Evolutionary conservation across 345 rosid genomes (phyloP), one percentile per base, ranked within the genome.

Genomic region (Clarkia xantiana): DNA sequence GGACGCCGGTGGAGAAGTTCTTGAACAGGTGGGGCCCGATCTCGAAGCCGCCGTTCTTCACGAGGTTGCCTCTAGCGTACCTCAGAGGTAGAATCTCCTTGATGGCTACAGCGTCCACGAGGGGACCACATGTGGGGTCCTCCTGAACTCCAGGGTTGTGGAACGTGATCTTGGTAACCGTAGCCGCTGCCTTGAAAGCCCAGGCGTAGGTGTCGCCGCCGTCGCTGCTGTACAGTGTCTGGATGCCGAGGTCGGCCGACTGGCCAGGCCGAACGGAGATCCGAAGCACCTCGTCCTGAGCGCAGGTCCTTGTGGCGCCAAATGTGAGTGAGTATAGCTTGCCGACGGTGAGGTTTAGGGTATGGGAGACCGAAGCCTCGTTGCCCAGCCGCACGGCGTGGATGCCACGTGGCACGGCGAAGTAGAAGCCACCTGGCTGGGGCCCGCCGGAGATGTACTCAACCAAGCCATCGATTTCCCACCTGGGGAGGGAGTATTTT

Each of bases 91-190:
- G 49, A 49, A 89, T 55, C 60, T 80, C 83, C 56, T 89, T 89
- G 64, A 89, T 84, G 15, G 97, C 95, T 52, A 84, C 63, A 39
- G 86, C 78, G 15, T 84, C 97, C 64, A 89, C 39, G 7, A 89
- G 68, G 1, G 97, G 95, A 0, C 97, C 97, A 56, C 95, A 85
- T 34, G 90, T 1, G 47, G 83, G 79, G 25, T 78, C 85, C 46
- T 89, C 97, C 64, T 89, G 97, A 47, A 89, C 36, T 7, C 97
- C 94, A 18, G 81, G 81, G 38, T 89, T 89, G 52, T 85, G 80
- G 60, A 89, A 84, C 9, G 74, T 76, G 58, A 89, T 51, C 74
- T 56, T 80, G 10, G 71, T 76, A 57, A 64, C 56, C 15, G 62
- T 55, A 17, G 91, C 54, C 3, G 19, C 41, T 5, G 93, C 90